phyloP scores from a whole-genome alignment of 176 grass and related monocot species.

The Avena atlantica region DNA sequence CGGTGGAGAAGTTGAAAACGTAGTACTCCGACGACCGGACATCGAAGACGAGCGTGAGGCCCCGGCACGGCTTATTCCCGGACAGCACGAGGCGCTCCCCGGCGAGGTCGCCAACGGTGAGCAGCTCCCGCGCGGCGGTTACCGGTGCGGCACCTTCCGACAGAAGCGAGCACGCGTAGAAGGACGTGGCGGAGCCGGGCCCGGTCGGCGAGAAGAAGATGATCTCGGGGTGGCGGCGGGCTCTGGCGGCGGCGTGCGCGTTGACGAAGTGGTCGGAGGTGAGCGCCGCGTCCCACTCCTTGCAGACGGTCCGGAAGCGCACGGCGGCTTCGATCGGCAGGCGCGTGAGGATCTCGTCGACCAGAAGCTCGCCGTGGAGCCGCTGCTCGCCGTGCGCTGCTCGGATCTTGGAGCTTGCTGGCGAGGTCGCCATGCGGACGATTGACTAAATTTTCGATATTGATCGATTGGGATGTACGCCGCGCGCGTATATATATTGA shows the following conservation, averaged over 20 bases:
- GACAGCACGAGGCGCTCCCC: not conserved
- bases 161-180: not conserved
- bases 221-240: not conserved
- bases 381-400: not conserved
- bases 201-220: not conserved
- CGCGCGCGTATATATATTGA: too few relatives aligned
- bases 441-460: too few relatives aligned
- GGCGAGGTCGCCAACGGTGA: slow-evolving; percentile 2
- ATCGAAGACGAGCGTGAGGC: slow-evolving; percentile 26
- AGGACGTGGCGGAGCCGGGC: not conserved
- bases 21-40: not conserved
- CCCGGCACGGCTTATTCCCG: slow-evolving; percentile 14
- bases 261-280: not conserved
- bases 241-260: not conserved
- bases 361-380: not conserved
- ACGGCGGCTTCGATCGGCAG: not conserved
- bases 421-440: not conserved
- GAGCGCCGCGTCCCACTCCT: not conserved
- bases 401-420: not conserved
- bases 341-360: slow-evolving; percentile 11
- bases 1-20: slow-evolving; percentile 40
- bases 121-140: not conserved
- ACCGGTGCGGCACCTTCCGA: not conserved
- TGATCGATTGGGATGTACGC: too few relatives aligned
- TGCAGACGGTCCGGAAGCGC: not conserved